Base-by-base conservation (phyloP, 2,329 filamentous ascomycete genomes). In the Nemania serpens region DNA sequence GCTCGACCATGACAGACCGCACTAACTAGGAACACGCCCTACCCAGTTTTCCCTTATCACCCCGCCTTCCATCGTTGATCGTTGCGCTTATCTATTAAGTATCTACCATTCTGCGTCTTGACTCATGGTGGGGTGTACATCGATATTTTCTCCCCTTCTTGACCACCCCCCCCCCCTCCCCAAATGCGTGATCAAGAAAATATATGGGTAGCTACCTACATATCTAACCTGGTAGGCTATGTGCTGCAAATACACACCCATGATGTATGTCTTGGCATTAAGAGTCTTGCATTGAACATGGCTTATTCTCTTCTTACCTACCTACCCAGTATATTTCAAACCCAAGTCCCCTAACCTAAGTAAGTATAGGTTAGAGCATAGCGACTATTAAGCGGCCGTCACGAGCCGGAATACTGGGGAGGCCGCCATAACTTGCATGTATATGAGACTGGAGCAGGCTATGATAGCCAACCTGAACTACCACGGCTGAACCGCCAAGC, bases 11-110 rank as follows among this genome's bases (percentile, higher is more conserved):
- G 25, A 29, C 25, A 29, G 11, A 12, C 36, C 36, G 49, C 29
- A 42, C 43, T 43, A 12, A 49, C 53, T 67, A 64, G n/a, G 42
- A 43, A 42, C 61, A 66, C 60, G 36, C 65, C 57, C 46, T 45
- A 18, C 36, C 36, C 15, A 5, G 29, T 29, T 29, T 13, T 36
- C 39, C 52, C 61, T 65, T 64, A 61, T 67, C 59, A 68, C 60
- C 66, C 64, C 66, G 54, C 66, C 60, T 46, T 50, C 45, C 20
- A 36, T 42, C 45, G 48, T n/a, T 59, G 66, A 66, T 68, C 66
- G 58, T 45, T 45, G 49, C 46, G n/a, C n/a, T n/a, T n/a, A n/a
- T 7, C 53, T 50, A 59, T 59, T 49, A 45, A 34, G n/a, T n/a
- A n/a, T n/a, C n/a, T n/a, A 36, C 47, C 59, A 52, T 42, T 39